These are phyloP conservation scores for Trametes cinnabarina DNA, from an alignment of 768 basidiomycete species.

Conservation along the genomic window DNA sequence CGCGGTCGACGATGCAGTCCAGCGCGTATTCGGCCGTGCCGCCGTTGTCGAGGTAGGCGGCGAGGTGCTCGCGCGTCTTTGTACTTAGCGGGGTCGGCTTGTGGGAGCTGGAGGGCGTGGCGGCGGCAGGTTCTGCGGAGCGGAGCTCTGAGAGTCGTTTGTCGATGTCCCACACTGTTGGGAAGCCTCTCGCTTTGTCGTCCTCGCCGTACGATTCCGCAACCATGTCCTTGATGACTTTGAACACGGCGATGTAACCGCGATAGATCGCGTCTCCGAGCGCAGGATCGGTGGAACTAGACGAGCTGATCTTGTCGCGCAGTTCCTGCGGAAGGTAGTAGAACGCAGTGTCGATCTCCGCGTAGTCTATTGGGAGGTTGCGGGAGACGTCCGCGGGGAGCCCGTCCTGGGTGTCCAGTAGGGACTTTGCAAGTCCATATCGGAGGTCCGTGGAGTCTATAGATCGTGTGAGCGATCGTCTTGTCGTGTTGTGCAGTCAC, in stretches of 20 bases:
- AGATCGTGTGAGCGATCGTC: not conserved
- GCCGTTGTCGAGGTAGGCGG: constrained; percentile 26
- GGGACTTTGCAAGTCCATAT: constrained; percentile 7
- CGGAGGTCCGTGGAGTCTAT: constrained; percentile 8
- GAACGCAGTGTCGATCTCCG: constrained; percentile 11
- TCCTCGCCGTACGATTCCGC: not conserved
- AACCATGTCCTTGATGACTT: constrained; percentile 22
- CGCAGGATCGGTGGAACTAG: not conserved
- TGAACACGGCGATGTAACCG: constrained; percentile 29
- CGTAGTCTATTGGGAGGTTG: constrained; percentile 13
- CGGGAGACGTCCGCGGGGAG: constrained; percentile 7
- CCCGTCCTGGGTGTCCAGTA: constrained; percentile 14
- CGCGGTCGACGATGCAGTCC: constrained; percentile 30
- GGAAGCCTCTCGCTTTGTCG: constrained; percentile 11
- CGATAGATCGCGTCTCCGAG: constrained; percentile 26
- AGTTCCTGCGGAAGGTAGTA: constrained; percentile 11
- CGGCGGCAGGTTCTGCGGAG: not conserved
- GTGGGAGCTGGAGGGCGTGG: not conserved
- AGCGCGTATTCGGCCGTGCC: constrained; percentile 30
- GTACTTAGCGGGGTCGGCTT: not conserved
- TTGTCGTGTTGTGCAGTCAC: not conserved
- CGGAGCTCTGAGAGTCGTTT: constrained; percentile 3
- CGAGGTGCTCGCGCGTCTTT: constrained; percentile 10
- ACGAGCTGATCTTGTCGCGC: constrained; percentile 10
- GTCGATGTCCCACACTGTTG: constrained; percentile 15